Percentiles rank a stretch among this genome's conserved stretches.
phyloP scores from a whole-genome alignment of 2,329 filamentous ascomycete species.

The Pezicula neosporulosa region DNA sequence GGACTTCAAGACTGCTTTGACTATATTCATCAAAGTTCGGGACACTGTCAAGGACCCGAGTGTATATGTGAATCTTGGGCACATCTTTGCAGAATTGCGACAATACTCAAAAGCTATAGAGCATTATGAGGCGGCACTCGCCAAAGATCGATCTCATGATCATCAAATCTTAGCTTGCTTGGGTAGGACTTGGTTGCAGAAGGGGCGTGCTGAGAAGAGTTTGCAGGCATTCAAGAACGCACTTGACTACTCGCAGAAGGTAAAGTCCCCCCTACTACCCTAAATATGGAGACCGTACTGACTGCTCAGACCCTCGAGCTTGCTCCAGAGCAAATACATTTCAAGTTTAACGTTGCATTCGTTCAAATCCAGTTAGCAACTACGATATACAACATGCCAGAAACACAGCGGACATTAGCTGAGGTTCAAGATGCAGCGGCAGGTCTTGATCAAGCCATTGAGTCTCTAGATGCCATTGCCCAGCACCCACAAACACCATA shows the following conservation, averaged over 20 bases:
- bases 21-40: constrained; percentile 85
- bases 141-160: constrained; percentile 59
- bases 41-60: constrained; percentile 87
- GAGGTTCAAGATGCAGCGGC: constrained; percentile 78
- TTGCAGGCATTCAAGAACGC: constrained; percentile 60
- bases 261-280: constrained; percentile 28
- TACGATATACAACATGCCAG: constrained; percentile 69
- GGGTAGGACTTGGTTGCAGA: constrained; percentile 66
- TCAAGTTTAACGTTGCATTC: constrained; percentile 97
- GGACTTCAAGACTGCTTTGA: constrained; percentile 75
- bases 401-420: constrained; percentile 71
- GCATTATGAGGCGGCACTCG: constrained; percentile 78
- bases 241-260: constrained; percentile 61
- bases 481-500: constrained; percentile 72
- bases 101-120: constrained; percentile 93
- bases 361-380: constrained; percentile 93
- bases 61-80: constrained; percentile 89
- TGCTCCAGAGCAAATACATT: constrained; percentile 80
- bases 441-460: constrained; percentile 84
- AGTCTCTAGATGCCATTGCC: constrained; percentile 62
- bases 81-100: constrained; percentile 85
- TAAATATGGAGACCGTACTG: constrained; percentile 16
- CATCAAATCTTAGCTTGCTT: constrained; percentile 67
- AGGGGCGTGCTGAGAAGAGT: constrained; percentile 62
- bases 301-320: constrained; percentile 63